Conservation (phyloP, 2,329 filamentous ascomycete genomes). For the Achaetomium macrosporum region DNA sequence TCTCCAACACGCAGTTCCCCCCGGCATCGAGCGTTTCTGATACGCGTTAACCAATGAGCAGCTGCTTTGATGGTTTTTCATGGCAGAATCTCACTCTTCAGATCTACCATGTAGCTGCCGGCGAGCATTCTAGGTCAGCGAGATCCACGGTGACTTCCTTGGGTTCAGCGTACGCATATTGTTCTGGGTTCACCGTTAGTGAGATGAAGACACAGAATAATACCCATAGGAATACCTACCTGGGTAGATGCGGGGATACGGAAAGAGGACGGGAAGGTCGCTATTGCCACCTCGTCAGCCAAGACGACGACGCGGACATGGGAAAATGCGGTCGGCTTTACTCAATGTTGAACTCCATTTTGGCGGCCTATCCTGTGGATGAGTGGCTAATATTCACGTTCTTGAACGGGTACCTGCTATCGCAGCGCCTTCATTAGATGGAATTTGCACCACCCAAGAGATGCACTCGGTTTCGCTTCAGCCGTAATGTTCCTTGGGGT, state of each 20-base stretch:
- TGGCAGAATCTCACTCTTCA: constrained; percentile 41
- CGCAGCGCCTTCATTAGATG: too few species aligned
- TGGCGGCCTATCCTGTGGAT: constrained; percentile 16
- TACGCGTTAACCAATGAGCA: constrained; percentile 5
- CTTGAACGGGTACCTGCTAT: too few species aligned
- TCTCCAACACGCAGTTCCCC: constrained; percentile 94
- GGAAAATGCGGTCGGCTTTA: constrained; percentile 25
- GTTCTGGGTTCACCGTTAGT: constrained; percentile 22
- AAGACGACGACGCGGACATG: background rate
- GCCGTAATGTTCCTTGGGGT: too few species aligned
- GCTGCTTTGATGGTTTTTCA: background rate
- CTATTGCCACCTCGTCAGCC: constrained; percentile 29
- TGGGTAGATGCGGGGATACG: constrained; percentile 55
- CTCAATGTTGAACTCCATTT: constrained; percentile 50
- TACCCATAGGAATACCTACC: constrained; percentile 31
- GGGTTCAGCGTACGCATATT: constrained; percentile 26
- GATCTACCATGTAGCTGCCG: constrained; percentile 50
- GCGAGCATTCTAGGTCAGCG: constrained; percentile 10
- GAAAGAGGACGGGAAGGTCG: constrained; percentile 52
- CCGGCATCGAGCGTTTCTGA: constrained; percentile 78
- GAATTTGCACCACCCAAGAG: too few species aligned
- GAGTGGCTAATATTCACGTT: background rate
- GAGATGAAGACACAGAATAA: background rate
- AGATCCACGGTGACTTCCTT: background rate
- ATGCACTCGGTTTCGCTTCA: too few species aligned